Evolutionary conservation across 2,329 filamentous ascomycete genomes (phyloP).

Genomic region (Aureobasidium sp.): DNA sequence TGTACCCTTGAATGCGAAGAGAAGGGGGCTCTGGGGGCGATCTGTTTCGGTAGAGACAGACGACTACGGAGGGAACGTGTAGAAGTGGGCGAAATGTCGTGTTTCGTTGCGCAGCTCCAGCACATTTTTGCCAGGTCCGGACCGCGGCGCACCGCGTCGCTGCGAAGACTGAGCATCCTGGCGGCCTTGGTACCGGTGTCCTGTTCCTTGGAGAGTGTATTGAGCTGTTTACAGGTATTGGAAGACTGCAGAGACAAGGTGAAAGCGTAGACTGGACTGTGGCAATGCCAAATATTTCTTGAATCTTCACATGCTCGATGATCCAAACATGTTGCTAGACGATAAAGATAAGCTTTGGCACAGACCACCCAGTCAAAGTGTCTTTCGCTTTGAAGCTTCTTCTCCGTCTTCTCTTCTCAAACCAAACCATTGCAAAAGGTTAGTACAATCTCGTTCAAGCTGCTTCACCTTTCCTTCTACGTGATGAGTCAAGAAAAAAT

Average conservation of each 20-base stretch:
- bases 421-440: constrained; percentile 4
- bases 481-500: constrained; percentile 21
- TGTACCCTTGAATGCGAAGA: not conserved
- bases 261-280: not conserved
- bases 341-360: not conserved
- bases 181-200: no score
- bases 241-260: not conserved
- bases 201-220: not conserved
- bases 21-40: not conserved
- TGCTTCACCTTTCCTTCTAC: constrained; percentile 21
- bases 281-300: not conserved
- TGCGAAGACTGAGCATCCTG: constrained; percentile 7
- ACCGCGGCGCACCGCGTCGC: not conserved
- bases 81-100: not conserved
- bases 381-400: not conserved
- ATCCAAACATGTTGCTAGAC: not conserved
- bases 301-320: constrained; percentile 6
- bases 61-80: not conserved
- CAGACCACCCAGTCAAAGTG: not conserved
- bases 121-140: constrained; percentile 10
- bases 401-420: not conserved
- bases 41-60: not conserved
- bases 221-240: no score
- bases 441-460: not conserved
- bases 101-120: constrained; percentile 14